Evolutionary conservation across 78 protist genomes (phyloP), one percentile per base, ranked within the genome.

Genomic region (Protostelium mycophagum): DNA sequence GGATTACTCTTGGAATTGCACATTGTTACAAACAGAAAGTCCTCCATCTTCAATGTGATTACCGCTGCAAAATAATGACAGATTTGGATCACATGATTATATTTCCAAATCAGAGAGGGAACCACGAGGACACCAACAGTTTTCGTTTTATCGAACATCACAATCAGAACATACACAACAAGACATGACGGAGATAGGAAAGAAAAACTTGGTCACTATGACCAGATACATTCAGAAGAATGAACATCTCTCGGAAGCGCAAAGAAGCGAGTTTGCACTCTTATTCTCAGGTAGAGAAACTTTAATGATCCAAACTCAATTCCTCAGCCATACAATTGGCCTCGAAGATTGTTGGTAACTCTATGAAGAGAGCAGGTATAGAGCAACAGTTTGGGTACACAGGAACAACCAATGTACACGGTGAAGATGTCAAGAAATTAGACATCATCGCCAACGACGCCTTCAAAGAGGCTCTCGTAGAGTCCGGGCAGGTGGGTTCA

Each of bases 381-480:
- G 94, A 92, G 87, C 88, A 85, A 28, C 84, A 83, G 37, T 92
- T 92, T 87, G 94, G 94, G 35, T 36, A 88, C 51, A 91, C 94
- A 1, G 94, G 94, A 86, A 86, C 90, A 5, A 89, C 91, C 37
- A 92, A 92, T 37, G 91, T 92, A 0, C 94, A 92, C 84, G 73
- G 91, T 34, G 94, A 92, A 34, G 94, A 92, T 63, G 94, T 92
- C n/a, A 92, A 92, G 87, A 92, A 92, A 34, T 35, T 92, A 5
- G 94, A 92, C 86, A 37, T 92, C 35, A 63, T 92, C 36, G 94
- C 94, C 1, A 92, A 92, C n/a, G 94, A 92, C 86, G 94, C 94
- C 1, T 92, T 88, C 38, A 92, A 92, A 34, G 51, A 35, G 35
- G 91, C 94, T 36, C 37, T 92, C 38, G 90, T 86, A 31, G 38